Conservation (phyloP, 2,329 filamentous ascomycete species). For the Chrysoporthe cubensis region DNA sequence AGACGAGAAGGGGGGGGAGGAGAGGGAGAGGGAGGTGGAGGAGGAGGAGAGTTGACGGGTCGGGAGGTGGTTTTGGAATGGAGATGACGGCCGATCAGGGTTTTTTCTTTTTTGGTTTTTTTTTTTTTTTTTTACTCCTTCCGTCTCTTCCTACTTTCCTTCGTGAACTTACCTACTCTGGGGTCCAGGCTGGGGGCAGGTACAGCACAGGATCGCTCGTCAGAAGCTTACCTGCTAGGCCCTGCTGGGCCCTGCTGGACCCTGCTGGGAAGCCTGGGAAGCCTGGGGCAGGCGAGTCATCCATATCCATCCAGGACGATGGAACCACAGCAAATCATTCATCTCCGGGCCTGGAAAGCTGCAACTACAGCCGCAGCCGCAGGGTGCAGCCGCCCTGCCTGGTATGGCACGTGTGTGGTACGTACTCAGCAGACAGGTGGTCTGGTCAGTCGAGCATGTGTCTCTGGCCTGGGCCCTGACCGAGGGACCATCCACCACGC, state of each 20-base stretch:
- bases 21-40: constrained; percentile 9
- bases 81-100: constrained; percentile 24
- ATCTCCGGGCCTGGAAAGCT: neutral
- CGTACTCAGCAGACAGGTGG: neutral
- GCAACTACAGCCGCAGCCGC: neutral
- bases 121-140: too few species aligned
- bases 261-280: neutral
- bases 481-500: too few species aligned
- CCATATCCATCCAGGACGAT: neutral
- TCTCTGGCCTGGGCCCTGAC: too few species aligned
- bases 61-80: constrained; percentile 4
- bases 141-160: too few species aligned
- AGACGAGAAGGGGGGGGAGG: constrained; percentile 14
- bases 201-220: too few species aligned
- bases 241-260: too few species aligned
- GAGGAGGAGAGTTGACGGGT: constrained; percentile 7
- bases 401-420: neutral
- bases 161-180: too few species aligned
- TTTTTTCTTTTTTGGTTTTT: neutral
- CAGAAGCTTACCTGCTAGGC: too few species aligned
- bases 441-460: neutral
- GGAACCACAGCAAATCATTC: constrained; percentile 10
- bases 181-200: too few species aligned
- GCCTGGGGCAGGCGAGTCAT: constrained; percentile 2
- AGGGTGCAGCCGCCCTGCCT: too few species aligned